Percentiles rank a stretch among this genome's conserved stretches.
These are phyloP conservation scores for Carex cristatella DNA, from an alignment of 176 grass and related monocot species.

Conservation along the genomic window DNA sequence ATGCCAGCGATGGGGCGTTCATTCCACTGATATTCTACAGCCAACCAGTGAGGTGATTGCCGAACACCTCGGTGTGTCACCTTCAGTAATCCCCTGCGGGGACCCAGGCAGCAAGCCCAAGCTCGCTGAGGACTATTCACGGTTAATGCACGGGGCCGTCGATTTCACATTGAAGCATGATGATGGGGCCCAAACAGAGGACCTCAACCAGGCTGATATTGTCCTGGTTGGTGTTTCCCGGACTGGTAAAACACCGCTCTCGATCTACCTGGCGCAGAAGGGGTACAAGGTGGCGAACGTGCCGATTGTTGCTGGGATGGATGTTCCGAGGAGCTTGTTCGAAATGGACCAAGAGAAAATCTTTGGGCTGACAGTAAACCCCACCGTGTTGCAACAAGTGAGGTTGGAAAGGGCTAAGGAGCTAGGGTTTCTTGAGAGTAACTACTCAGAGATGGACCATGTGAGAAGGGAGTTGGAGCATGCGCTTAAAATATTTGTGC, in stretches of 20 bases:
- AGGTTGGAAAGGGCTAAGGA: conserved; percentile 66
- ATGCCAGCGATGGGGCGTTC: conserved; percentile 58
- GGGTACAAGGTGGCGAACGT: conserved; percentile 93
- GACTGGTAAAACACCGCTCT: conserved; percentile 84
- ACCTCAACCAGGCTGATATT: conserved; percentile 61
- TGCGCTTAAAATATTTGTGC: conserved; percentile 53
- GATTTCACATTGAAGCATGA: conserved; percentile 97
- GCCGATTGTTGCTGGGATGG: conserved; percentile 69
- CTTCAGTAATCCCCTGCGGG: conserved; percentile 55
- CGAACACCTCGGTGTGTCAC: conserved; percentile 66
- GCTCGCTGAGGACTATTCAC: conserved; percentile 63
- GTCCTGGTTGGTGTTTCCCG: conserved; percentile 83
- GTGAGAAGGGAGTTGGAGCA: conserved; percentile 56
- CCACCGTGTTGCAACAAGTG: conserved; percentile 64
- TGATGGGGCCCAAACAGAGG: conserved; percentile 73
- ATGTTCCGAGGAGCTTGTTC: conserved; percentile 62
- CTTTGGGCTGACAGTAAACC: conserved; percentile 74
- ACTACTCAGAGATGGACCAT: conserved; percentile 84
- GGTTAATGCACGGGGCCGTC: conserved; percentile 58
- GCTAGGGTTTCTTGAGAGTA: conserved; percentile 64
- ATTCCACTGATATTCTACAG: conserved; percentile 56
- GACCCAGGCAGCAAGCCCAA: conserved; percentile 36
- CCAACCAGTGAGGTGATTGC: conserved; percentile 77
- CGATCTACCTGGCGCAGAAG: conserved; percentile 87
- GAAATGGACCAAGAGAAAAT: conserved; percentile 62